These are phyloP conservation scores for Chrysanthemum makinoi DNA, from an alignment of 129 eudicot genomes.

Conservation along the genomic window DNA sequence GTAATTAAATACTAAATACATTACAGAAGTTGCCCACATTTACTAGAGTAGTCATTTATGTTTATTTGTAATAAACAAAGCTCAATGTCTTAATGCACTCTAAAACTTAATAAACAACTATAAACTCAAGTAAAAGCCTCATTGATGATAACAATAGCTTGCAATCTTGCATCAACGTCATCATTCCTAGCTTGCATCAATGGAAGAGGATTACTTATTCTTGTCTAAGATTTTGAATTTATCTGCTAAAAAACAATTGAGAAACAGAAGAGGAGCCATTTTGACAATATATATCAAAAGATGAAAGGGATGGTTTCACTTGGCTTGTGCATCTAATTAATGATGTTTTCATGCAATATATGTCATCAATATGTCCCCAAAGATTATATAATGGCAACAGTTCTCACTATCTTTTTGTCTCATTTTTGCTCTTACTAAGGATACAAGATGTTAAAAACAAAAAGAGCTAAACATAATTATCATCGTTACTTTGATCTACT, in stretches of 20 bases:
- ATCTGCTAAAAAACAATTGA: background rate
- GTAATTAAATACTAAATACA: too few species aligned
- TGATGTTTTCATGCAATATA: constrained; percentile 35
- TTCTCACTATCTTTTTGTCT: constrained; percentile 9
- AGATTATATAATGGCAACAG: constrained; percentile 2
- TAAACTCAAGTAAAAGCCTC: too few species aligned
- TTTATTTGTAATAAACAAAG: too few species aligned
- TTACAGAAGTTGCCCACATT: too few species aligned
- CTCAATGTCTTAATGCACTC: too few species aligned
- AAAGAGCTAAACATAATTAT: background rate
- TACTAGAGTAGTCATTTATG: too few species aligned
- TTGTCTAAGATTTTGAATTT: background rate
- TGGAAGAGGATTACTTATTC: background rate
- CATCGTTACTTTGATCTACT: background rate
- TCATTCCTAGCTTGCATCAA: too few species aligned
- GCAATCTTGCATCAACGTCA: too few species aligned
- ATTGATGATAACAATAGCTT: too few species aligned
- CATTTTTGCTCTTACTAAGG: background rate
- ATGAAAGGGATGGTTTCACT: constrained; percentile 16
- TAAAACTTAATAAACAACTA: too few species aligned
- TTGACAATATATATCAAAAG: constrained; percentile 12
- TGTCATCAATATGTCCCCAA: constrained; percentile 43
- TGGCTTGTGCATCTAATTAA: constrained; percentile 34
- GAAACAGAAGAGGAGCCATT: background rate
- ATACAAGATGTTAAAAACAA: constrained; percentile 1